Conservation (phyloP, 371 early-diverging fungal species). For the Apophysomyces sp. region DNA sequence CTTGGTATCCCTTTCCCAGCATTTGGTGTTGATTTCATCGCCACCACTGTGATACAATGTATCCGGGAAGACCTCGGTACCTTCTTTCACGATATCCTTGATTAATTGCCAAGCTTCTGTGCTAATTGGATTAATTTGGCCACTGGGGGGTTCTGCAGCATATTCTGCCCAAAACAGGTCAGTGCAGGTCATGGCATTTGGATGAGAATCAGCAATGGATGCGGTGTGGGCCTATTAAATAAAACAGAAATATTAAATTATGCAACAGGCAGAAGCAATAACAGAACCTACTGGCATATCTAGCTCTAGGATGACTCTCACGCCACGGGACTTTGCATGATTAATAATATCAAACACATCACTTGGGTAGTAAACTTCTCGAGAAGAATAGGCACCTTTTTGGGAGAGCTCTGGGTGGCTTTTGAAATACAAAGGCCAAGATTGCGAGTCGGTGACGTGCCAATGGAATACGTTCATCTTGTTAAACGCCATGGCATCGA, state of each 20-base stretch:
- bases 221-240: slow-evolving; percentile 62
- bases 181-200: slow-evolving; percentile 49
- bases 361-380: slow-evolving; percentile 55
- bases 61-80: slow-evolving; percentile 62
- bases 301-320: slow-evolving; percentile 78
- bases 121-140: slow-evolving; percentile 71
- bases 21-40: slow-evolving; percentile 74
- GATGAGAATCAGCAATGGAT: slow-evolving; percentile 39
- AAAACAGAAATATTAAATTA: background rate
- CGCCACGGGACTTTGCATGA: slow-evolving; percentile 70
- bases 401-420: slow-evolving; percentile 61
- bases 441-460: slow-evolving; percentile 81
- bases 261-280: background rate
- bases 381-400: slow-evolving; percentile 66
- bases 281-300: slow-evolving; percentile 61
- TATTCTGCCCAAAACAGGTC: slow-evolving; percentile 49
- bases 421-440: slow-evolving; percentile 71
- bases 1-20: slow-evolving; percentile 48
- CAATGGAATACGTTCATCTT: slow-evolving; percentile 85
- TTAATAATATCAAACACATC: slow-evolving; percentile 61
- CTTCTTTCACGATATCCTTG: slow-evolving; percentile 64
- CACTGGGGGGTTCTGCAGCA: slow-evolving; percentile 71
- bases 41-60: slow-evolving; percentile 71
- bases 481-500: slow-evolving; percentile 80
- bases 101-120: slow-evolving; percentile 55